These are phyloP conservation scores for Cylindrodendrum hubeiense DNA, from an alignment of 2,329 filamentous ascomycete species.

Conservation along the genomic window DNA sequence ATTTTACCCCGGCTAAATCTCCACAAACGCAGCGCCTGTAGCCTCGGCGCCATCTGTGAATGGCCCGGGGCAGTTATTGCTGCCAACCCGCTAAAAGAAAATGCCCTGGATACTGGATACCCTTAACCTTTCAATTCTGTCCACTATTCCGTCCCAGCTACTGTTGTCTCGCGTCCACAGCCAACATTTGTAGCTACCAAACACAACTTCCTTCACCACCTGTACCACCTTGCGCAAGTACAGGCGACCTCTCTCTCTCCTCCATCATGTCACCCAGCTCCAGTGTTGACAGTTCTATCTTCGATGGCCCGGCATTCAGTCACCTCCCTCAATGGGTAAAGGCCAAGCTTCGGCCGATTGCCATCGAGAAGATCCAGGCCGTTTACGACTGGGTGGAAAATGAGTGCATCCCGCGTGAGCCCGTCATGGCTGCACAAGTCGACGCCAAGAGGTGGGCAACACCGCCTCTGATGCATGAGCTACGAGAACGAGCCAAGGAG, in stretches of 20 bases:
- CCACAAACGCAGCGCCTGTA: neutral
- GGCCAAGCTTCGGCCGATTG: conserved; percentile 52
- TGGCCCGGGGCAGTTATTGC: conserved; percentile 5
- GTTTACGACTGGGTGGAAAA: conserved; percentile 94
- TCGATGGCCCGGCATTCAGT: conserved; percentile 44
- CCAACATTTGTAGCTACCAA: neutral
- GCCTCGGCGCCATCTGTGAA: conserved; percentile 14
- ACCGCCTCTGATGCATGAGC: conserved; percentile 72
- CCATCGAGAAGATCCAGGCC: conserved; percentile 82
- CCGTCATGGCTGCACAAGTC: conserved; percentile 80
- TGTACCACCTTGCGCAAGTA: neutral
- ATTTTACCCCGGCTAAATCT: conserved; percentile 24
- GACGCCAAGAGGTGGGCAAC: conserved; percentile 79
- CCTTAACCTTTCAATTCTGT: neutral
- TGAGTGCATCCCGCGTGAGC: conserved; percentile 86
- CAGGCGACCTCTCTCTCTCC: neutral
- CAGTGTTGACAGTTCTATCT: neutral
- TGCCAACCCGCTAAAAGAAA: neutral
- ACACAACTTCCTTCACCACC: neutral
- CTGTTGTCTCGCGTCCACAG: neutral
- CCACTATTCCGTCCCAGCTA: neutral
- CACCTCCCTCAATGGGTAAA: conserved; percentile 45
- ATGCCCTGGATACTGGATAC: neutral
- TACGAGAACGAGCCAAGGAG: conserved; percentile 65
- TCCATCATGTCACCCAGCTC: conserved; percentile 15